Percentiles rank a stretch among this genome's conserved stretches.
Conservation (phyloP, 2,329 filamentous ascomycete species). For the Fusarium udum region DNA sequence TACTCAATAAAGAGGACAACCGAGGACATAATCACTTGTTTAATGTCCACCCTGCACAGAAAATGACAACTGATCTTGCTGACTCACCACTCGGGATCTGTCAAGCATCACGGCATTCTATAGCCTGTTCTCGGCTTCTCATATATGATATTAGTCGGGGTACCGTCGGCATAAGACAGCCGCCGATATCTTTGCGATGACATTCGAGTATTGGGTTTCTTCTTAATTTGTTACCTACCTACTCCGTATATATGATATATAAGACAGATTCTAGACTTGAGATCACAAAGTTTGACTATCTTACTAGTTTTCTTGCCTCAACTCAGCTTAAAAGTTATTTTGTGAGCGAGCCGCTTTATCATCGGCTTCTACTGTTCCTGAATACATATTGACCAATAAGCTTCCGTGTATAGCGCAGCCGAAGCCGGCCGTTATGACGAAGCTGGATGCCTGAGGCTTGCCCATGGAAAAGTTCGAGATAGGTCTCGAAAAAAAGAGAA, state of each 20-base stretch:
- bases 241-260: not conserved
- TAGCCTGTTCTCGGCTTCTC: constrained; percentile 30
- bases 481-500: constrained; percentile 42
- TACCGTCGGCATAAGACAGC: constrained; percentile 42
- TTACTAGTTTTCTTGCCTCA: not conserved
- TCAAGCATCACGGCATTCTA: not conserved
- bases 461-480: constrained; percentile 44
- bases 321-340: not conserved
- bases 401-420: constrained; percentile 20
- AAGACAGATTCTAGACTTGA: not conserved
- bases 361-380: constrained; percentile 23
- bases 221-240: not conserved
- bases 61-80: not conserved
- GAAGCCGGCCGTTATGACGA: constrained; percentile 45
- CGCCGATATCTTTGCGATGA: not conserved
- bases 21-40: not conserved
- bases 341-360: constrained; percentile 25
- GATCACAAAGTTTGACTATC: not conserved
- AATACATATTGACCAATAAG: constrained; percentile 26
- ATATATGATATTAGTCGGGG: constrained; percentile 22
- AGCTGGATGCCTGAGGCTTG: constrained; percentile 43
- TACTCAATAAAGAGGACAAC: not conserved
- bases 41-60: not conserved
- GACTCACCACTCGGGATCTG: not conserved
- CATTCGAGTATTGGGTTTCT: not conserved